Conservation (phyloP, 495 filamentous ascomycete species). For the Astrothelium macrocarpum region DNA sequence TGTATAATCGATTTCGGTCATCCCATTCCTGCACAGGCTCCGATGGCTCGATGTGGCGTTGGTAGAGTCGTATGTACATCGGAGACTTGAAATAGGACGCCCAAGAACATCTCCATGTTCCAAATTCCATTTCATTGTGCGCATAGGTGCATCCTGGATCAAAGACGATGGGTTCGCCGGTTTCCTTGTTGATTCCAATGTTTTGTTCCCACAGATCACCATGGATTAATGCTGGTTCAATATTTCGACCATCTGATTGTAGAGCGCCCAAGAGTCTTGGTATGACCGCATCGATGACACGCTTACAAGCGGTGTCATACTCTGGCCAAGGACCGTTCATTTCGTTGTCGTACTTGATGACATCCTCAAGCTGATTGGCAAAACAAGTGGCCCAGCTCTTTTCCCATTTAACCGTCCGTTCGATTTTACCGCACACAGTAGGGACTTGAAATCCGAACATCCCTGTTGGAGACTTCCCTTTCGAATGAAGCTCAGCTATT, state of each 20-base stretch:
- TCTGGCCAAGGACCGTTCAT: constrained; percentile 16
- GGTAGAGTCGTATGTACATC: constrained; percentile 7
- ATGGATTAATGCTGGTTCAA: constrained; percentile 14
- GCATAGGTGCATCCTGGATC: constrained; percentile 11
- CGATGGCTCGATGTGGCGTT: constrained; percentile 4
- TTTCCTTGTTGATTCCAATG: constrained; percentile 3
- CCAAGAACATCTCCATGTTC: constrained; percentile 8
- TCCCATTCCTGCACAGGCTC: constrained; percentile 13
- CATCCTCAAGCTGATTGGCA: constrained; percentile 15
- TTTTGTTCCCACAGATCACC: constrained; percentile 15
- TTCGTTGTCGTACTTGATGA: constrained; percentile 17
- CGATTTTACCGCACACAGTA: constrained; percentile 6
- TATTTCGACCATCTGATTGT: constrained; percentile 11
- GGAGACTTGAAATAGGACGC: neutral
- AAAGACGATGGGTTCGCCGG: constrained; percentile 9
- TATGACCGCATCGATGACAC: constrained; percentile 9
- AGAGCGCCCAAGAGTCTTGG: constrained; percentile 13
- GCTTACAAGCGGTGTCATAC: constrained; percentile 6
- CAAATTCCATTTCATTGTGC: constrained; percentile 17
- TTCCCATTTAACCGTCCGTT: constrained; percentile 14
- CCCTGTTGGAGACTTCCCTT: constrained; percentile 10
- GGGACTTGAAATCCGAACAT: constrained; percentile 11
- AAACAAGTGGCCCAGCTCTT: constrained; percentile 13
- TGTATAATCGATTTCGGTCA: constrained; percentile 11
- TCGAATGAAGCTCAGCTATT: constrained; percentile 9